phyloP scores from a whole-genome alignment of 2,329 filamentous ascomycete genomes.

The Aspergillus flavus region DNA sequence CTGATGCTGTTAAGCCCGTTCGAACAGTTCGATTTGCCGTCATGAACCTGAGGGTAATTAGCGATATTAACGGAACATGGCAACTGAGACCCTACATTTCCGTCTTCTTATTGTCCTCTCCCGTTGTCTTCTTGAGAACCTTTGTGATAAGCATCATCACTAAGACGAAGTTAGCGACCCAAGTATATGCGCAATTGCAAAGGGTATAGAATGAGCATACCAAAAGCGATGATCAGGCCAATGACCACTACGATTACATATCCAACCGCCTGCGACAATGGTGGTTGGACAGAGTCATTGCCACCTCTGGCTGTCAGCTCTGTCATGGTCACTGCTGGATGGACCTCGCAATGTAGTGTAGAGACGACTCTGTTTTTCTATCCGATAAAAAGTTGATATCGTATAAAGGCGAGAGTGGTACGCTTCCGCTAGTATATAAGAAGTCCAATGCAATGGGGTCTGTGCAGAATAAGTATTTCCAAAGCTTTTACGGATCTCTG shows the following conservation, averaged over 20 bases:
- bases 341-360: neutral
- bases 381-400: accelerated
- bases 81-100: conserved; percentile 46
- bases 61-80: neutral
- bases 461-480: neutral
- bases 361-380: too few relatives aligned
- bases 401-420: accelerated
- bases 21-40: conserved; percentile 56
- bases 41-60: conserved; percentile 48
- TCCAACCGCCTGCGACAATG: conserved; percentile 43
- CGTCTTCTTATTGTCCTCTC: conserved; percentile 56
- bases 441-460: neutral
- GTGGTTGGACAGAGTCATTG: conserved; percentile 31
- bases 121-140: conserved; percentile 52
- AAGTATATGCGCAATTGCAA: neutral
- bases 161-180: conserved; percentile 15
- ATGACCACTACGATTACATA: conserved; percentile 48
- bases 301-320: conserved; percentile 19
- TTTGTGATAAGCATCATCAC: conserved; percentile 53
- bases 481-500: neutral
- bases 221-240: conserved; percentile 44
- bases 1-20: conserved; percentile 56
- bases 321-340: neutral
- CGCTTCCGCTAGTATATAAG: neutral
- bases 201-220: conserved; percentile 21